Evolutionary conservation across 495 filamentous ascomycete genomes (phyloP), one percentile per base, ranked within the genome.

Genomic region (Neurospora sublineolata): DNA sequence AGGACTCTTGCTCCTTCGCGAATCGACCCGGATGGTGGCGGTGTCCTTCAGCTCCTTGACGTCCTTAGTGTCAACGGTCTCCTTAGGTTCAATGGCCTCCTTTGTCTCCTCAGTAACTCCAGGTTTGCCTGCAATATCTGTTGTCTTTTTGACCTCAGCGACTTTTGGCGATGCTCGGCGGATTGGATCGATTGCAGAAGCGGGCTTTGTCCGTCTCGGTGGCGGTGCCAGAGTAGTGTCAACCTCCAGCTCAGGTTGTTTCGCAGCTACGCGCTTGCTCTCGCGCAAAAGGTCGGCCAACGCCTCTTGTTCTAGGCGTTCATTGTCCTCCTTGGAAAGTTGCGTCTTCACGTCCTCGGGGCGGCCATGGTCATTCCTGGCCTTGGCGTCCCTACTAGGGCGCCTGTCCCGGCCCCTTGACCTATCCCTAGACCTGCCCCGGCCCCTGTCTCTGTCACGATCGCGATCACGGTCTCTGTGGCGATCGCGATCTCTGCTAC

Each of bases 141-240:
- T 72, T n/a, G 73, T 69, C 68, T 82, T 84, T 72, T 80, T 84
- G 18, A 68, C 40, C 67, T 84, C 83, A 0, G 78, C 40, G 27
- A 77, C 75, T 73, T 82, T 84, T n/a, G 83, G 76, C 8, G 82
- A 81, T 11, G 81, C 80, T 37, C 83, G 80, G 39, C 82, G 80
- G 72, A 86, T 84, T 9, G 86, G 86, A 18, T 83, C 80, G 68
- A 88, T 88, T 1, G 86, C 86, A n/a, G 86, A 88, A 39, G 83
- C 83, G 1, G 86, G 84, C 73, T 80, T 83, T 0, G 76, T 73
- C 73, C 83, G 83, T 74, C 85, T 80, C 3, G 86, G 86, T 7
- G 86, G 86, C 2, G 86, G 86, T 3, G 82, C 83, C 36, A 88
- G 80, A 11, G 82, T 82, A 60, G 82, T 80, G 60, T 88, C 86